Conservation (phyloP, 139 green algal genomes). For the Pleodorina starrii region DNA sequence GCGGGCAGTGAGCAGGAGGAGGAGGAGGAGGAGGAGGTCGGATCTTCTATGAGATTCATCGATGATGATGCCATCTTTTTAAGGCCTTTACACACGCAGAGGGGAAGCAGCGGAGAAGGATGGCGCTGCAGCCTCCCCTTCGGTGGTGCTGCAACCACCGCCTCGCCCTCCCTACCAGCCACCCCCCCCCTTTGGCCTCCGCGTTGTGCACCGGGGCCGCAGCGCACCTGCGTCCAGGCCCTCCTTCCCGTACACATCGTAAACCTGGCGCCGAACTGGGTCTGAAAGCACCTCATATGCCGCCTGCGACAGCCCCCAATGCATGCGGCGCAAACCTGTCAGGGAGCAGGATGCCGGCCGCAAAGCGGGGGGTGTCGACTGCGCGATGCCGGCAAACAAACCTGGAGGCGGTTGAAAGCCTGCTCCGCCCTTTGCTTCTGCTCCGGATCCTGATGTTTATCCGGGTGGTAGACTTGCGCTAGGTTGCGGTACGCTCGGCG, state of each 20-base stretch:
- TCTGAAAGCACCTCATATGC: slow-evolving; percentile 68
- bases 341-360: too few species aligned
- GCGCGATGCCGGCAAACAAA: background rate
- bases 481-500: slow-evolving; percentile 62
- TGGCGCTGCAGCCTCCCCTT: too few species aligned
- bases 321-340: too few species aligned
- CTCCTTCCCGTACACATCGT: slow-evolving; percentile 70
- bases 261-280: slow-evolving; percentile 56
- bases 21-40: too few species aligned
- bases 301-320: slow-evolving; percentile 50
- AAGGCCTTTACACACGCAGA: too few species aligned
- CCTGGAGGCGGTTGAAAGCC: slow-evolving; percentile 56
- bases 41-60: too few species aligned
- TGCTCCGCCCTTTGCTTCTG: slow-evolving; percentile 63
- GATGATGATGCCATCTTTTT: too few species aligned
- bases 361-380: too few species aligned
- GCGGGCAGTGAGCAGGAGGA: too few species aligned
- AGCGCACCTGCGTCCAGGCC: slow-evolving; percentile 50
- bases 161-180: background rate
- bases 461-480: slow-evolving; percentile 72
- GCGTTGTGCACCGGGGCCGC: background rate
- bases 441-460: slow-evolving; percentile 69
- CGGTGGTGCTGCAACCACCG: too few species aligned
- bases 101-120: too few species aligned
- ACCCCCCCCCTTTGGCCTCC: background rate